Evolutionary conservation across 306 rosid genomes (phyloP), one percentile per base, ranked within the genome.

Genomic region (Cicer bijugum): DNA sequence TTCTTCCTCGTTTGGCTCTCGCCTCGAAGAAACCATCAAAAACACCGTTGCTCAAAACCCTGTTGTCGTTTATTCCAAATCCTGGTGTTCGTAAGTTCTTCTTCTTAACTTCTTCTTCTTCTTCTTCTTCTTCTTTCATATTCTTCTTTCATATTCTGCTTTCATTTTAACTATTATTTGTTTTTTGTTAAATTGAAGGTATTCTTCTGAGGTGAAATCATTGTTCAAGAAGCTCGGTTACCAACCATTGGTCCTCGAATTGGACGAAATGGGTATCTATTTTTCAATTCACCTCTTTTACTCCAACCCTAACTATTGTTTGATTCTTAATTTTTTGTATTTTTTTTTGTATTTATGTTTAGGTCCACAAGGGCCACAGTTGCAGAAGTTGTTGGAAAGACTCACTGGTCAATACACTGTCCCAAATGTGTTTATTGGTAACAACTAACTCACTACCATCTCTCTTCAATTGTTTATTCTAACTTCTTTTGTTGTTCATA

Each of bases 331-430:
- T 14, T 77, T 11, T 58, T 6, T 75, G n/a, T n/a, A n/a, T 44
- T 1, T 20, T 17, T 17, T 55, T 45, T 46, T 61, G 2, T 74
- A 43, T 66, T 60, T 79, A 50, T 58, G 63, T 79, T 67, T 85
- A 94, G 99, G 96, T 83, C 85, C 93, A 74, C 99, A 94, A 85
- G 99, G 99, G 75, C 97, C 97, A 16, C 97, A 94, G 75, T 55
- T 94, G 81, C 99, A 94, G 71, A 91, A 91, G 84, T 76, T 80
- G 23, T 83, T 94, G 80, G 96, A 91, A 84, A 85, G 95, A 87
- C 82, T 94, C 68, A 94, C 99, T 6, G 99, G 97, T 16, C 99
- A 94, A 68, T 77, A 83, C 76, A 94, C 99, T 12, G 99, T 94
- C 20, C 99, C 99, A n/a, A 94, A 94, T 85, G 97, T 94, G 42